Evolutionary conservation across 352 stramenopile species (phyloP).

Genomic region (Globisporangium splendens): DNA sequence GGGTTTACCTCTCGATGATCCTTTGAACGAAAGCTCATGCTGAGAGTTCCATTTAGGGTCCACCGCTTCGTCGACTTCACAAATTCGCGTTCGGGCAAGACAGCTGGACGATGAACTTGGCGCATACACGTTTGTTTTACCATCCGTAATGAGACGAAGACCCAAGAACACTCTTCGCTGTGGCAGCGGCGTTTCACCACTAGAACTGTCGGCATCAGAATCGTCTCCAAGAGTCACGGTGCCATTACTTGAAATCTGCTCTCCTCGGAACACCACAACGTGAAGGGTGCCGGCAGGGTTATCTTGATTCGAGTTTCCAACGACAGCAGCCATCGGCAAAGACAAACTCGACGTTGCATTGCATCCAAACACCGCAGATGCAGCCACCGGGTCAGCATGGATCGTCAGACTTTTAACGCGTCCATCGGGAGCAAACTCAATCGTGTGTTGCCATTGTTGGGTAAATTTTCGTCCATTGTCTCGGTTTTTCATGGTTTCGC

Average conservation of each 20-base stretch:
- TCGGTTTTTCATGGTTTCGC: slow-evolving; percentile 88
- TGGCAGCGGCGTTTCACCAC: slow-evolving; percentile 34
- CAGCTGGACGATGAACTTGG: slow-evolving; percentile 74
- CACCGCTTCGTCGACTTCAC: slow-evolving; percentile 43
- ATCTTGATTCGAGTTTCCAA: slow-evolving; percentile 74
- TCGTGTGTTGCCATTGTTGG: slow-evolving; percentile 88
- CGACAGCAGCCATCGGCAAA: slow-evolving; percentile 77
- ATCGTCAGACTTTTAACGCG: slow-evolving; percentile 87
- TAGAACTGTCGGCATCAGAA: slow-evolving; percentile 39
- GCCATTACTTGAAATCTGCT: slow-evolving; percentile 75
- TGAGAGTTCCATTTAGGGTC: slow-evolving; percentile 83
- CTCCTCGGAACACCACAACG: slow-evolving; percentile 74
- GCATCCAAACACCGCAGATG: slow-evolving; percentile 84
- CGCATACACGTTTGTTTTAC: slow-evolving; percentile 87
- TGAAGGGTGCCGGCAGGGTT: slow-evolving; percentile 73
- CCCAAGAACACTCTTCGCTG: slow-evolving; percentile 56
- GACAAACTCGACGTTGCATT: slow-evolving; percentile 85
- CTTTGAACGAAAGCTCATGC: slow-evolving; percentile 67
- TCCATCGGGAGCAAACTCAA: slow-evolving; percentile 83
- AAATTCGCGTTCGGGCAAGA: slow-evolving; percentile 59
- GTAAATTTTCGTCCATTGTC: slow-evolving; percentile 87
- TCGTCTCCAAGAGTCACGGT: slow-evolving; percentile 47
- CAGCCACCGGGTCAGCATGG: slow-evolving; percentile 75
- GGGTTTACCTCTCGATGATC: slow-evolving; percentile 68
- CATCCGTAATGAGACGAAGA: slow-evolving; percentile 70